These are phyloP conservation scores for Aspergillus intermedius DNA, from an alignment of 2,329 filamentous ascomycete species.

Conservation along the genomic window DNA sequence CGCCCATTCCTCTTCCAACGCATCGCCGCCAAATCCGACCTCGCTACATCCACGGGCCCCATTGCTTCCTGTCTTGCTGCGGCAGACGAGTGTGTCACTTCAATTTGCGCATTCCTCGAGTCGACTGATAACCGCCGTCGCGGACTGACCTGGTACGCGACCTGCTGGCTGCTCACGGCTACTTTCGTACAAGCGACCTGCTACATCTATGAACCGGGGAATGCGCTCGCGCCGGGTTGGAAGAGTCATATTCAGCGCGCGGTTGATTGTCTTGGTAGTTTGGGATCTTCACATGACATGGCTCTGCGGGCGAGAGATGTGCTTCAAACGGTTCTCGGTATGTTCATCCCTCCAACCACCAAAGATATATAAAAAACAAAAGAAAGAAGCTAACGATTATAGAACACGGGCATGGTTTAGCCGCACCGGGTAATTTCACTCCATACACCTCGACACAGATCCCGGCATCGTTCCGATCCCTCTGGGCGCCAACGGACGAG, in stretches of 20 bases:
- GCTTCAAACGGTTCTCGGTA: conserved; percentile 13
- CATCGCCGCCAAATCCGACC: conserved; percentile 10
- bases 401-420: conserved; percentile 5
- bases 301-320: conserved; percentile 13
- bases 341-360: neutral
- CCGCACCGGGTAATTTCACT: neutral
- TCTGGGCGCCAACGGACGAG: conserved; percentile 7
- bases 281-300: conserved; percentile 15
- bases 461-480: conserved; percentile 2
- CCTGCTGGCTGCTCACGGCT: conserved; percentile 17
- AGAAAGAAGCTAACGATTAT: neutral
- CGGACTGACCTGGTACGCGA: conserved; percentile 17
- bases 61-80: conserved; percentile 13
- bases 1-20: conserved; percentile 15
- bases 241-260: conserved; percentile 11
- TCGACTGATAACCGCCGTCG: conserved; percentile 11
- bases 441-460: conserved; percentile 5
- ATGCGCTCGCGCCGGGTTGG: conserved; percentile 10
- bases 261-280: conserved; percentile 11
- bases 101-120: conserved; percentile 14
- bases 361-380: neutral
- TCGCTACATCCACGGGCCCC: conserved; percentile 9
- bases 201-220: conserved; percentile 14
- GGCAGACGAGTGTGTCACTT: conserved; percentile 15
- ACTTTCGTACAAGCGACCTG: conserved; percentile 18